A percentile compares a stretch with the other conserved stretches of the same genome.
These are phyloP conservation scores for Diplodia corticola DNA, from an alignment of 2,329 filamentous ascomycete species.

Conservation along the genomic window DNA sequence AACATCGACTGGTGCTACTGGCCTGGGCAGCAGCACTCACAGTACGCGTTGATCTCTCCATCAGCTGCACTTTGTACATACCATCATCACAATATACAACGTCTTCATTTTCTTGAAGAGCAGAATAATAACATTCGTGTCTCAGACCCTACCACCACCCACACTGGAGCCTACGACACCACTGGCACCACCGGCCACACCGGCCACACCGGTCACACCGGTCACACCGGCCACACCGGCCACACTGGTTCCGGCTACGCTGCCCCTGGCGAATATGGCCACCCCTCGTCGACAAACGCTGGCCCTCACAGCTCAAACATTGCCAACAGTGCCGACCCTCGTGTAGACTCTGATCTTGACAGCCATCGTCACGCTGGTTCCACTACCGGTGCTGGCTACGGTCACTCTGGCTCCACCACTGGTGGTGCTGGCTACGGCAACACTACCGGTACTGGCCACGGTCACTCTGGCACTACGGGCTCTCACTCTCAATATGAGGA, in stretches of 20 bases:
- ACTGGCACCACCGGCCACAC: background rate
- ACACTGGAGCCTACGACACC: background rate
- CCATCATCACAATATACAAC: background rate
- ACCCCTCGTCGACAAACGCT: background rate
- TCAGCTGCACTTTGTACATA: background rate
- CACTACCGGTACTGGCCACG: background rate
- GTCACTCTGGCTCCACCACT: background rate
- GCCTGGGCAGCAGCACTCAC: background rate
- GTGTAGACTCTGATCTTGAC: background rate
- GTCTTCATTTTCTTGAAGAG: background rate
- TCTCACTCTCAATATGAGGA: background rate
- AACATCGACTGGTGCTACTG: background rate
- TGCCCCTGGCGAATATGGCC: background rate
- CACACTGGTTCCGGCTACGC: background rate
- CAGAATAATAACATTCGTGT: background rate
- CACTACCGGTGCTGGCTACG: background rate
- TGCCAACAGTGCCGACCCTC: slow-evolving; percentile 6
- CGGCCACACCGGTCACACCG: too few species aligned
- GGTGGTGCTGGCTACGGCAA: background rate
- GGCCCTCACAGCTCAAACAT: slow-evolving; percentile 14
- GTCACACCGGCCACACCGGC: too few species aligned
- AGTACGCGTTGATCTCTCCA: background rate
- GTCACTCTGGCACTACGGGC: background rate
- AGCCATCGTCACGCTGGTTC: background rate
- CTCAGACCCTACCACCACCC: background rate